Base-by-base conservation (phyloP, 202 grass and related monocot genomes). In the Digitaria exilis region DNA sequence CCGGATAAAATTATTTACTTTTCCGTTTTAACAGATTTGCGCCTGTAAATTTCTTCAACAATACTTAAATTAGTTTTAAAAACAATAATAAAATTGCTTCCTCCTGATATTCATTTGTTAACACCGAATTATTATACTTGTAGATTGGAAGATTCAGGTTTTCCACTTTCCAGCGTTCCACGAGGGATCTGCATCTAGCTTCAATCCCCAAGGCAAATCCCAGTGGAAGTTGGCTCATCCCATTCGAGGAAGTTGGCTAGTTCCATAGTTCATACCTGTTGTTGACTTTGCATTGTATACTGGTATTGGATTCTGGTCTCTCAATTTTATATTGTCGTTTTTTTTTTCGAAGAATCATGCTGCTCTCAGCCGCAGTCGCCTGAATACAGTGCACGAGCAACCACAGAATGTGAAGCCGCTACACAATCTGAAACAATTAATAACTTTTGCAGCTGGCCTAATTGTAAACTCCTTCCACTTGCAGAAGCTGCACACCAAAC, bases 151-250 rank as follows among this genome's bases (percentile, higher is more conserved):
- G 35, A 71, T 65, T 69, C 42, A 71, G 6, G 29, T 35, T 43
- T 85, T 71, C 55, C 45, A 81, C 35, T 43, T 85, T 71, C 55
- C 45, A 81, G 71, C 55, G 71, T 71, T 65, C 64, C 71, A 64
- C 63, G 82, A 81, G 55, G 45, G 77, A 81, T 89, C 82, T 89
- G 82, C 63, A 71, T 65, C 63, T 14, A 76, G 11, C 34, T 85
- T 46, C 55, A 81, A 21, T 55, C 81, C 30, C 55, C 82, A 85
- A 81, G 35, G 54, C 21, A 63, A 28, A 65, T 54, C 35, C 67
- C 13, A 79, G 56, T 65, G 45, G 18, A 80, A 45, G 18, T 31
- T 50, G 56, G 56, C 11, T 59, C 55, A 11, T 58, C 25, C 24
- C 55, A 10, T 58, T 58, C 55, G 22, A 58, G 55, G 21, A 29